A percentile compares a stretch with the other conserved stretches of the same genome.
Evolutionary conservation across 352 stramenopile species (phyloP).

Genomic region (Phytophthora ramorum): DNA sequence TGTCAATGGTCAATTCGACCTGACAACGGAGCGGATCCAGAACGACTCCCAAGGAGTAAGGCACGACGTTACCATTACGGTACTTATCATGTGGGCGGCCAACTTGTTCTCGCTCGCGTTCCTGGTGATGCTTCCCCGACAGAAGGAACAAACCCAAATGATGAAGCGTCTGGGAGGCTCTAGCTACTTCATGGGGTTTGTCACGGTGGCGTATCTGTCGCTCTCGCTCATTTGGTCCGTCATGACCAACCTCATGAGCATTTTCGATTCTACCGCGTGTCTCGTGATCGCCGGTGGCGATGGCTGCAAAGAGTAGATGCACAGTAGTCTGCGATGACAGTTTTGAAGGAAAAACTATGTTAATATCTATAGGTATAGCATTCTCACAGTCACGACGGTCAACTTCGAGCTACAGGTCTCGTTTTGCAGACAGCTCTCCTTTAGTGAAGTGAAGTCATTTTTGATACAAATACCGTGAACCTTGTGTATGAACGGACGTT

Average conservation of each 20-base stretch:
- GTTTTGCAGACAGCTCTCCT: no score
- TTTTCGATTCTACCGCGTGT: slow-evolving; percentile 61
- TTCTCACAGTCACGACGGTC: no score
- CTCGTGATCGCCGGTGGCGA: slow-evolving; percentile 62
- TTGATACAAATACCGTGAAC: neutral
- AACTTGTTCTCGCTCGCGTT: slow-evolving; percentile 62
- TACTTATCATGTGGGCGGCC: slow-evolving; percentile 59
- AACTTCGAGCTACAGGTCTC: neutral
- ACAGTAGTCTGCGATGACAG: neutral
- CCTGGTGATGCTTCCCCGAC: slow-evolving; percentile 61
- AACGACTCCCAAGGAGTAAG: slow-evolving; percentile 55
- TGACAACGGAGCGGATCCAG: slow-evolving; percentile 58
- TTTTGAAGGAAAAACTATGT: slow-evolving; percentile 1
- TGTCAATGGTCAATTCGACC: slow-evolving; percentile 47
- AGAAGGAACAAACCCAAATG: slow-evolving; percentile 71
- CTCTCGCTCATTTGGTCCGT: slow-evolving; percentile 63
- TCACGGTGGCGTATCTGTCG: slow-evolving; percentile 51
- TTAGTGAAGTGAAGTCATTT: slow-evolving; percentile 9
- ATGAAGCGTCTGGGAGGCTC: slow-evolving; percentile 70
- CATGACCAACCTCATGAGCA: slow-evolving; percentile 66
- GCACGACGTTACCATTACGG: slow-evolving; percentile 56
- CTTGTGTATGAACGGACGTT: no score
- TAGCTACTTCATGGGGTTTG: slow-evolving; percentile 52
- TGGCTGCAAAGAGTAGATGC: slow-evolving; percentile 37
- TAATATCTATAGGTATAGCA: neutral